Evolutionary conservation across 306 rosid genomes (phyloP).

Genomic region (Arachis hypogaea): DNA sequence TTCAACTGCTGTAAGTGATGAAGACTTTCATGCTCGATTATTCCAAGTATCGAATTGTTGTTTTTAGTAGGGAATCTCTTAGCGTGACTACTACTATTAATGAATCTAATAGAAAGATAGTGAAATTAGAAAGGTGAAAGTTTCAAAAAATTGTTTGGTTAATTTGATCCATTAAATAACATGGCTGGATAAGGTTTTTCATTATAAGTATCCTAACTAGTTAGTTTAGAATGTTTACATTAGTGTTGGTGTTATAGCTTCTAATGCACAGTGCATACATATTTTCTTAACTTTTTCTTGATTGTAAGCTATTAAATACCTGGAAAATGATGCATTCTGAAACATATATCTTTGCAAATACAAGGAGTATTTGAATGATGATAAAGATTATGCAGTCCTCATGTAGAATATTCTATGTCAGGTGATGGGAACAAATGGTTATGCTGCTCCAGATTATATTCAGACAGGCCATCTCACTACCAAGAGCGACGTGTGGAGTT

Average conservation of each 20-base stretch:
- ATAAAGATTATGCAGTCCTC: conserved; percentile 13
- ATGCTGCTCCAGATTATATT: conserved; percentile 92
- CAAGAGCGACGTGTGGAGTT: conserved; percentile 93
- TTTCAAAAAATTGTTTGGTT: neutral
- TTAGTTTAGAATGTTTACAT: neutral
- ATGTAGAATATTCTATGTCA: conserved; percentile 37
- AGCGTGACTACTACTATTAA: neutral
- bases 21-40: conserved; percentile 1
- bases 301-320: neutral
- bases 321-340: neutral
- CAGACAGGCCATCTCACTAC: conserved; percentile 85
- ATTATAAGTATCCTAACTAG: neutral
- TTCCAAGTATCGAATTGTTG: conserved; percentile 19
- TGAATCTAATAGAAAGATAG: neutral
- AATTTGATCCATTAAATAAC: no score
- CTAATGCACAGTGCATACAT: neutral
- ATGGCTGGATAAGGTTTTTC: neutral
- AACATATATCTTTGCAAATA: neutral
- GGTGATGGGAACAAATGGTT: conserved; percentile 89
- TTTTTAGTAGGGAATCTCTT: no score
- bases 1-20: conserved; percentile 73
- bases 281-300: neutral
- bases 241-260: neutral
- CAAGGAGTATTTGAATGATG: neutral
- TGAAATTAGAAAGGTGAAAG: neutral